Percentiles rank a stretch among this genome's conserved stretches.
Conservation (phyloP, 2,329 filamentous ascomycete genomes). For the Fusarium chaquense region DNA sequence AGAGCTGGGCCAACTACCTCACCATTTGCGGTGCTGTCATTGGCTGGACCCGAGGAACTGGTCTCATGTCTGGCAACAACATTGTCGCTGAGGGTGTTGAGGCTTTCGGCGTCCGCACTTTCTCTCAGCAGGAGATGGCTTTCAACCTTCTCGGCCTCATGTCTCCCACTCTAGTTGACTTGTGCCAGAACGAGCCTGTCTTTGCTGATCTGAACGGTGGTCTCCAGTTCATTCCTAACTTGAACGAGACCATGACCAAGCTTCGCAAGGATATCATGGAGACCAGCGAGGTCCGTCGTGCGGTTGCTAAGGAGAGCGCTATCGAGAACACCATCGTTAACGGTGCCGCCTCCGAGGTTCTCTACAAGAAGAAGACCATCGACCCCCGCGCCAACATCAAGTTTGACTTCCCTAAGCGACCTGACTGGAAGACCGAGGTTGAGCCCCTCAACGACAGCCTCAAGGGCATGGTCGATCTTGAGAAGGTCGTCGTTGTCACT, state of each 20-base stretch:
- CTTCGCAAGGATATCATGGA: constrained; percentile 95
- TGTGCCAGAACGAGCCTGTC: constrained; percentile 95
- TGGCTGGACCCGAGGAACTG: constrained; percentile 98
- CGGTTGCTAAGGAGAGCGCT: constrained; percentile 94
- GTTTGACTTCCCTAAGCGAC: constrained; percentile 91
- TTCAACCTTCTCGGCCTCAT: constrained; percentile 98
- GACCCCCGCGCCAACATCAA: constrained; percentile 98
- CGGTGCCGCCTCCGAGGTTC: constrained; percentile 87
- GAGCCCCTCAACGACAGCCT: constrained; percentile 88
- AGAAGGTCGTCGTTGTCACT: constrained; percentile 97
- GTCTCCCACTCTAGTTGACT: constrained; percentile 91
- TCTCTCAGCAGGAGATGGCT: constrained; percentile 99
- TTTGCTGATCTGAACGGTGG: constrained; percentile 98
- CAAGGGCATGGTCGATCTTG: constrained; percentile 98
- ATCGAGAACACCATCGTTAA: constrained; percentile 98
- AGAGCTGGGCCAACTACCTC: constrained; percentile 97
- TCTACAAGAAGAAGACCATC: constrained; percentile 95
- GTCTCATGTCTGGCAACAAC: constrained; percentile 98
- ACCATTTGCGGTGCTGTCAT: constrained; percentile 99
- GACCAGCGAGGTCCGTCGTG: constrained; percentile 91
- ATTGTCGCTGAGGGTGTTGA: constrained; percentile 97
- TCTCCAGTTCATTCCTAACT: constrained; percentile 94
- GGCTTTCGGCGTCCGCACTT: constrained; percentile 95
- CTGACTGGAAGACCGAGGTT: constrained; percentile 91
- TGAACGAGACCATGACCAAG: constrained; percentile 93